phyloP scores from a whole-genome alignment of 1,139 yeast genomes.

The Kodamaea anthophila region DNA sequence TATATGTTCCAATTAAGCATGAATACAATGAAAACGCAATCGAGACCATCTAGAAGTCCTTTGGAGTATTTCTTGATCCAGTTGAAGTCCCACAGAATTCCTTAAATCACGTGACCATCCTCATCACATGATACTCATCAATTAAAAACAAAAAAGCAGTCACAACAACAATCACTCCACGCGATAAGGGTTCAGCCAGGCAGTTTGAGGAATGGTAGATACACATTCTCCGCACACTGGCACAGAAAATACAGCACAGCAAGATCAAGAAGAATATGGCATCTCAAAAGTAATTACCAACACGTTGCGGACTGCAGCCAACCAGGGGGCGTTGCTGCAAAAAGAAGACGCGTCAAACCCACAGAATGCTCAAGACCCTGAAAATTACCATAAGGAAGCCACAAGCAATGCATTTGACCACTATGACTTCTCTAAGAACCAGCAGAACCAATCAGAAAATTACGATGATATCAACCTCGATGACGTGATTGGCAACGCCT shows the following conservation, averaged over 20 bases:
- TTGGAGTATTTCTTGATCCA: too few species aligned
- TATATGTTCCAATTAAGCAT: too few species aligned
- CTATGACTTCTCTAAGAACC: too few species aligned
- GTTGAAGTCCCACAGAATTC: too few species aligned
- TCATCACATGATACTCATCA: too few species aligned
- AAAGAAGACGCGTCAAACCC: slow-evolving; percentile 5
- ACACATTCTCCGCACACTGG: too few species aligned
- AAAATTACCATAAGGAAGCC: slow-evolving; percentile 12
- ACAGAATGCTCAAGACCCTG: not conserved
- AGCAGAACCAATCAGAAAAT: slow-evolving; percentile 2
- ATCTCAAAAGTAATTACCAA: slow-evolving; percentile 11
- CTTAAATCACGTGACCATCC: too few species aligned
- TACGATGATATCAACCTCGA: slow-evolving; percentile 6
- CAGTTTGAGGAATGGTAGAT: slow-evolving; percentile 5
- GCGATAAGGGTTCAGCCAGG: slow-evolving; percentile 4
- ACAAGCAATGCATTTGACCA: too few species aligned
- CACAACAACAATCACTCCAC: slow-evolving; percentile 9
- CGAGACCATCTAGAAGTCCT: too few species aligned
- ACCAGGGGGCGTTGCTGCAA: slow-evolving; percentile 8
- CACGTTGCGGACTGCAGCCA: too few species aligned
- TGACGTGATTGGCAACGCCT: slow-evolving; percentile 12
- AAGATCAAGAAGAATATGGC: slow-evolving; percentile 10
- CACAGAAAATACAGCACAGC: too few species aligned
- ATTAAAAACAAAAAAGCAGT: slow-evolving; percentile 13
- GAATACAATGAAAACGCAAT: too few species aligned